phyloP scores from a whole-genome alignment of 1,284 basidiomycete species.

The Vanrija pseudolonga region DNA sequence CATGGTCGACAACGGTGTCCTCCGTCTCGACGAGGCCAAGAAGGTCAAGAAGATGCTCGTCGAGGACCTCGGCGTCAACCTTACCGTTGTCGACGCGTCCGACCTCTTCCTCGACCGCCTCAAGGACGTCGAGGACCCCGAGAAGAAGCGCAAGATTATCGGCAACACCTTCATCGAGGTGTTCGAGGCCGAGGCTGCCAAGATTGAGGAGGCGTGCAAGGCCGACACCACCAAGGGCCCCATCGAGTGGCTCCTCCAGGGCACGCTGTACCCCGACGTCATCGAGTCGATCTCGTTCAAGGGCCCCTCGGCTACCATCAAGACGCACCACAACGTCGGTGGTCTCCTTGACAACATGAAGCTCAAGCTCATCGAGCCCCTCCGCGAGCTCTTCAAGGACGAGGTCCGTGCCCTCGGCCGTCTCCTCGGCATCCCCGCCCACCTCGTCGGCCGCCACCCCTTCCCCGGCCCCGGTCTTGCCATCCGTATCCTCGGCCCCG shows the following conservation, averaged over 20 bases:
- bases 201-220: conserved; percentile 68
- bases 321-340: conserved; percentile 99
- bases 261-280: conserved; percentile 98
- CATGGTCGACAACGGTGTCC: conserved; percentile 99
- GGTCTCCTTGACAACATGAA: conserved; percentile 97
- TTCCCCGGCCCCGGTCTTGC: conserved; percentile 98
- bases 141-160: conserved; percentile 96
- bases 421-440: conserved; percentile 84
- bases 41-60: conserved; percentile 97
- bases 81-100: conserved; percentile 93
- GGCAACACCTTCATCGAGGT: conserved; percentile 99
- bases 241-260: conserved; percentile 95
- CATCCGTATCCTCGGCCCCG: conserved; percentile 95
- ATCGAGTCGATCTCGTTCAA: conserved; percentile 99
- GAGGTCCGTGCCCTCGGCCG: conserved; percentile 93
- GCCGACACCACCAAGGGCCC: conserved; percentile 77
- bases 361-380: conserved; percentile 95
- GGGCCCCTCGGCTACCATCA: conserved; percentile 97
- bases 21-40: conserved; percentile 83
- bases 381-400: conserved; percentile 98
- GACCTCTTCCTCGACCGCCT: conserved; percentile 88
- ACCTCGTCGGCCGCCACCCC: conserved; percentile 94
- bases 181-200: conserved; percentile 88
- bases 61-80: conserved; percentile 89
- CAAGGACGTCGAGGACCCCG: conserved; percentile 89